Conservation (phyloP, 352 stramenopile genomes). For the Phytopythium litorale region DNA sequence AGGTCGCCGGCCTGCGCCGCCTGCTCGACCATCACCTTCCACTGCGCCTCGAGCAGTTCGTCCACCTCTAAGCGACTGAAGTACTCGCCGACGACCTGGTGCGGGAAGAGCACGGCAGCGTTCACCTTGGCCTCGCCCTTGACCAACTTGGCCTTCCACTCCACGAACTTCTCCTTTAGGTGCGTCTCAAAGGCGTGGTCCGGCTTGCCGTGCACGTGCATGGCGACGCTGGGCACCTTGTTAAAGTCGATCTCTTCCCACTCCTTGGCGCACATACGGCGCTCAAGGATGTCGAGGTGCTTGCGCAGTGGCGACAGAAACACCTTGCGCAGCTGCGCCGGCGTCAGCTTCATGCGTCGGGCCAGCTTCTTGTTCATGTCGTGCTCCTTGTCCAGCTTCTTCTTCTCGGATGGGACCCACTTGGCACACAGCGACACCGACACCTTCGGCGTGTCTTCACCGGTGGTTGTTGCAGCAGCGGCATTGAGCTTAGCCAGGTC, state of each 20-base stretch:
- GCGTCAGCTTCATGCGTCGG: conserved; percentile 35
- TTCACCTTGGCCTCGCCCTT: conserved; percentile 44
- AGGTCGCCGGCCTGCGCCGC: conserved; percentile 13
- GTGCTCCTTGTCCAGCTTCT: conserved; percentile 44
- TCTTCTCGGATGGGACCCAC: conserved; percentile 58
- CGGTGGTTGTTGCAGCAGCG: neutral
- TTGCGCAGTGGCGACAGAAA: conserved; percentile 42
- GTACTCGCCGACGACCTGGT: conserved; percentile 45
- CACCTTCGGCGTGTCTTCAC: neutral
- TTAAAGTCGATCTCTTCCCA: conserved; percentile 42
- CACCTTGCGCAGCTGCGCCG: conserved; percentile 34
- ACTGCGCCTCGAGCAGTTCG: conserved; percentile 49
- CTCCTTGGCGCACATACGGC: conserved; percentile 42
- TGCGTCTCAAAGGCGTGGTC: conserved; percentile 36
- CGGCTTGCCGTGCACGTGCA: conserved; percentile 44
- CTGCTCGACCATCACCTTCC: conserved; percentile 35
- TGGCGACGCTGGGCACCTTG: conserved; percentile 37
- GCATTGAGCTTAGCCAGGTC: conserved; percentile 24
- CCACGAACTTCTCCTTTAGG: conserved; percentile 25
- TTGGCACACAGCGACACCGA: conserved; percentile 47
- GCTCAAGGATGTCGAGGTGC: conserved; percentile 37
- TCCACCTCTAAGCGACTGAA: conserved; percentile 15
- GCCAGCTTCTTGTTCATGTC: conserved; percentile 49
- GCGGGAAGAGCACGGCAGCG: conserved; percentile 37
- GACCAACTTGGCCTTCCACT: conserved; percentile 25